Base-by-base conservation (phyloP, 805 yeast genomes). In the Saccharomyces cerevisiae region DNA sequence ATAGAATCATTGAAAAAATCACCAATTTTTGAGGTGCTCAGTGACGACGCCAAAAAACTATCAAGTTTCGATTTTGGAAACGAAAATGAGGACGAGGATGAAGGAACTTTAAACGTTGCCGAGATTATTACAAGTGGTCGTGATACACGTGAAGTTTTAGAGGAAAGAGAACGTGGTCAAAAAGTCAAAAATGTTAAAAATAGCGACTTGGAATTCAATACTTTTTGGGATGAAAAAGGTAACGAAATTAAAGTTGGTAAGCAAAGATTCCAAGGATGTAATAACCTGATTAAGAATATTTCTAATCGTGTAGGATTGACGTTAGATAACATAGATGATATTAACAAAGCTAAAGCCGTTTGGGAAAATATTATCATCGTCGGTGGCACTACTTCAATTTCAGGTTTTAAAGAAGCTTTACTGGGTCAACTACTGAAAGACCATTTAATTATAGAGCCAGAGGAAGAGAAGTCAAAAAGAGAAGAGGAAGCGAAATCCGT, bases 71-170 rank as follows among this genome's bases (percentile, higher is more conserved):
- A 85, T 22, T 66, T 77, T 54, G 82, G 79, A 50, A 84, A 79
- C 32, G 48, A 41, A 24, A 54, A 54, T 26, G 67, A 64, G 1
- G 70, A 67, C 14, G 78, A 76, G 8, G 89, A 82, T 41, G 92
- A 86, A 30, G 95, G 89, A 52, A 81, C 83, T 3, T 77, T 89
- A 41, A 96, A 92, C 68, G 90, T 92, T 50, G 96, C 97, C 1
- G 89, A 90, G 46, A 82, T 91, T 60, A 94, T 91, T 11, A 81
- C 94, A 1, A 84, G 88, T 57, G 89, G 84, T 13, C 63, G 69
- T 51, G 80, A 84, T 57, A 81, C 90, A 2, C 76, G 87, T 51
- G 90, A 87, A 68, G 76, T 85, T 43, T 67, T 87, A 53, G 88
- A 81, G 59, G 83, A 81, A 65, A 76, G 87, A 57, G 86, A 83